A percentile compares a stretch with the other conserved stretches of the same genome.
Evolutionary conservation across 768 basidiomycete species (phyloP).

Genomic region (Phylloporus sp.): DNA sequence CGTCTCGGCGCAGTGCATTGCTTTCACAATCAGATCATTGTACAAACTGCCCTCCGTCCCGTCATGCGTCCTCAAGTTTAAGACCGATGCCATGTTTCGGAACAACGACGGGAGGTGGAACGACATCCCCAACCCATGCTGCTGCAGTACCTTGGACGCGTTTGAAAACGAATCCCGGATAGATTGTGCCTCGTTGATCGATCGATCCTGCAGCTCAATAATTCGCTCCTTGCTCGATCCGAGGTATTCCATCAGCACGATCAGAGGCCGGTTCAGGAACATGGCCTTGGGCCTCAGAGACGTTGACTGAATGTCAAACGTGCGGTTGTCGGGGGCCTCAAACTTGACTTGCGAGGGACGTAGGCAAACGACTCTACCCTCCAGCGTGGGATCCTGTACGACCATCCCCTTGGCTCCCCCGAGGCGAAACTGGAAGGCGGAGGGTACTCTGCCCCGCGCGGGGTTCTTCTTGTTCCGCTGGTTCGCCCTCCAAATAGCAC

Average conservation of each 20-base stretch:
- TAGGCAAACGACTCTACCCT: conserved; percentile 35
- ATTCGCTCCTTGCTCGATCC: conserved; percentile 35
- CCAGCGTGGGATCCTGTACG: conserved; percentile 37
- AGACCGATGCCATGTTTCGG: conserved; percentile 31
- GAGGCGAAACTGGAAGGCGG: conserved; percentile 43
- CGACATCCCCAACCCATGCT: conserved; percentile 44
- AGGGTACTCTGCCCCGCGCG: conserved; percentile 27
- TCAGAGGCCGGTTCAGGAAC: conserved; percentile 47
- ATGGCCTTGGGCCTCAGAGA: conserved; percentile 41
- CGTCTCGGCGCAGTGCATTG: conserved; percentile 38
- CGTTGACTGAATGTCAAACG: conserved; percentile 46
- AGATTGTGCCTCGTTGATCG: conserved; percentile 35
- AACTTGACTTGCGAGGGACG: conserved; percentile 51
- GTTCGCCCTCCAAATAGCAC: conserved; percentile 36
- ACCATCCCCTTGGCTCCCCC: conserved; percentile 50
- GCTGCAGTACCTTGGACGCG: conserved; percentile 38
- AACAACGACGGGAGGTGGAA: conserved; percentile 44
- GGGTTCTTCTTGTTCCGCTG: conserved; percentile 24
- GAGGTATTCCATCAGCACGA: conserved; percentile 46
- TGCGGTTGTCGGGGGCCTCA: conserved; percentile 31
- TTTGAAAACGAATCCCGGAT: conserved; percentile 32
- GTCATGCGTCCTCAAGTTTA: conserved; percentile 27
- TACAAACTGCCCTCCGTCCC: conserved; percentile 14
- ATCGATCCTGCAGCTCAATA: conserved; percentile 34
- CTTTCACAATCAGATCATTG: conserved; percentile 36